These are phyloP conservation scores for Hymenochaete sp. DNA, from an alignment of 1,284 basidiomycete species.

Conservation along the genomic window DNA sequence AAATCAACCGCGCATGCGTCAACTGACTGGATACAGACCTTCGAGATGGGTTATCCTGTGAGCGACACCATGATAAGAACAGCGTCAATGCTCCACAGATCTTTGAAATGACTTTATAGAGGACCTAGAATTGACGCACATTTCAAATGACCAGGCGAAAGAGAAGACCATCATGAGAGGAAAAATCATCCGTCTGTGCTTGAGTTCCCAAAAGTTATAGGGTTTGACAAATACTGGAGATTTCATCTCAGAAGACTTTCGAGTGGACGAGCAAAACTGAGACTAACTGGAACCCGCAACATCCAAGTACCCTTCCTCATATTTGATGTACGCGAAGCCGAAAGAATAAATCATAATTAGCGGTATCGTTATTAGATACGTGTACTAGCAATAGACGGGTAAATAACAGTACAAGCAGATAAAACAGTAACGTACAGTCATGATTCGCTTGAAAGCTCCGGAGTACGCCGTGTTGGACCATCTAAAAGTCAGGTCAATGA, in stretches of 20 bases:
- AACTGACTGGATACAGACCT: constrained; percentile 42
- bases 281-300: constrained; percentile 44
- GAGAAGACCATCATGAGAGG: constrained; percentile 57
- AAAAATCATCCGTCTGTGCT: constrained; percentile 41
- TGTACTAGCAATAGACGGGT: constrained; percentile 41
- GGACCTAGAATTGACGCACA: constrained; percentile 37
- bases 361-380: constrained; percentile 58
- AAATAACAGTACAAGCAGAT: neutral
- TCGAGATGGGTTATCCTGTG: constrained; percentile 70
- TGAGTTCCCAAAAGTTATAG: constrained; percentile 44
- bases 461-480: constrained; percentile 58
- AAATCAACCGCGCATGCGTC: too few relatives aligned
- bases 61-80: neutral
- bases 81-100: too few relatives aligned
- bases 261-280: neutral
- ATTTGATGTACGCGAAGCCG: constrained; percentile 63
- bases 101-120: neutral
- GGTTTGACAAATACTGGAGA: too few relatives aligned
- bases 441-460: constrained; percentile 69
- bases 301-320: constrained; percentile 49
- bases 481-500: too few relatives aligned
- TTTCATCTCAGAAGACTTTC: neutral
- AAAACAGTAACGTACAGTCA: constrained; percentile 50
- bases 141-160: constrained; percentile 60
- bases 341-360: constrained; percentile 48